These are phyloP conservation scores for Sphaceloma murrayae DNA, from an alignment of 2,329 filamentous ascomycete genomes.

Conservation along the genomic window DNA sequence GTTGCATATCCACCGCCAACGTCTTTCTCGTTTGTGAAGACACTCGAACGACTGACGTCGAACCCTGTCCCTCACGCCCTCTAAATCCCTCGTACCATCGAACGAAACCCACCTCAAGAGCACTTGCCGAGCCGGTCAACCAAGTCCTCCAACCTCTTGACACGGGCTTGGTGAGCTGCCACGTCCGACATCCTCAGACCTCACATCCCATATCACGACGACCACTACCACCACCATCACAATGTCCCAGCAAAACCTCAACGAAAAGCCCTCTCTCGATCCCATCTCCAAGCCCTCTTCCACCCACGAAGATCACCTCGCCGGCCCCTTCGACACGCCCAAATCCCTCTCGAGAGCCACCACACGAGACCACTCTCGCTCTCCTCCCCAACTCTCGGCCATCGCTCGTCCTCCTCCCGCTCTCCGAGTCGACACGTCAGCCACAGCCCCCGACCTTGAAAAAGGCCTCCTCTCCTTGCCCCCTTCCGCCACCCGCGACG, in stretches of 20 bases:
- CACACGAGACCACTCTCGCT: slow-evolving; percentile 26
- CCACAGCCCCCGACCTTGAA: slow-evolving; percentile 27
- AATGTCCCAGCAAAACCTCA: slow-evolving; percentile 16
- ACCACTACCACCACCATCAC: neutral
- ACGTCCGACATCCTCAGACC: too few species aligned
- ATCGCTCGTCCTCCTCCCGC: slow-evolving; percentile 30
- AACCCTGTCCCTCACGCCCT: slow-evolving; percentile 8
- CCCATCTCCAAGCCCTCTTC: slow-evolving; percentile 31
- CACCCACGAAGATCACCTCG: slow-evolving; percentile 25
- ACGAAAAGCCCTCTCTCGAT: slow-evolving; percentile 33
- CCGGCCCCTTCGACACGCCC: slow-evolving; percentile 26
- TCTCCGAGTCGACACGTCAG: slow-evolving; percentile 13
- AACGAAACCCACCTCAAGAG: slow-evolving; percentile 8
- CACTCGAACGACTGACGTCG: slow-evolving; percentile 14
- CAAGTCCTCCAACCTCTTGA: neutral
- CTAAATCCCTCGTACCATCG: slow-evolving; percentile 8
- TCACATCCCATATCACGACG: too few species aligned
- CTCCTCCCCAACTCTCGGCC: slow-evolving; percentile 34
- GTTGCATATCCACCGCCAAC: neutral
- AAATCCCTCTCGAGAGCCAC: slow-evolving; percentile 28
- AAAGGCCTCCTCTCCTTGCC: slow-evolving; percentile 33
- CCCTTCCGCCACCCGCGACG: slow-evolving; percentile 22
- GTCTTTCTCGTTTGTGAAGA: slow-evolving; percentile 12
- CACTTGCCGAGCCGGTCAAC: slow-evolving; percentile 3
- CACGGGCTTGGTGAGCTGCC: slow-evolving; percentile 2